Conservation (phyloP, 2,329 filamentous ascomycete genomes). For the Fusarium oligoseptatum region DNA sequence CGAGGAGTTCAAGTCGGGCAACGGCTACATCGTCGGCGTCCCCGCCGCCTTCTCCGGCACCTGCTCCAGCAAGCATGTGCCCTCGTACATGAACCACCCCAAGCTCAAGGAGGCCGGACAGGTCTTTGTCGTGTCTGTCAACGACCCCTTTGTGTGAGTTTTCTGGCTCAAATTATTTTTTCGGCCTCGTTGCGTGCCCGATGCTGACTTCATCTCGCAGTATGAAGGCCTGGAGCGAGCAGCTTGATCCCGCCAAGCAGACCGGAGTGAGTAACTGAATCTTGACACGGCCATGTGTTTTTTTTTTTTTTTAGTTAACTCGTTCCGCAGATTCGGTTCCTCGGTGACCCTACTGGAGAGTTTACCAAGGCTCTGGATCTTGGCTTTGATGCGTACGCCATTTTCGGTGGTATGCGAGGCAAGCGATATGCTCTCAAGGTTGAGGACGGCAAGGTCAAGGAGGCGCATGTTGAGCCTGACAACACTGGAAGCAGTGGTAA, state of each 20-base stretch:
- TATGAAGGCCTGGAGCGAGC: constrained; percentile 89
- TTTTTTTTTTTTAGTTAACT: not conserved
- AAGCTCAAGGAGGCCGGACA: constrained; percentile 83
- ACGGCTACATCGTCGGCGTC: constrained; percentile 87
- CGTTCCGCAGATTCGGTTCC: constrained; percentile 82
- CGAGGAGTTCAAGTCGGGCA: constrained; percentile 77
- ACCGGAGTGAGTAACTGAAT: constrained; percentile 74
- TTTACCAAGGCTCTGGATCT: constrained; percentile 90
- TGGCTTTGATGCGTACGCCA: constrained; percentile 77
- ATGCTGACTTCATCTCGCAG: constrained; percentile 57
- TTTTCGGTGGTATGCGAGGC: constrained; percentile 86
- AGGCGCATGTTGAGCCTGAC: constrained; percentile 87
- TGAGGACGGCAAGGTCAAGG: constrained; percentile 87
- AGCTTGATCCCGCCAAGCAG: constrained; percentile 79
- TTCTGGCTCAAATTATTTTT: not conserved
- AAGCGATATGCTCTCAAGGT: constrained; percentile 90
- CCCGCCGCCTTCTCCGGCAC: constrained; percentile 79
- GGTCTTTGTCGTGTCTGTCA: constrained; percentile 92
- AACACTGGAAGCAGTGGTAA: constrained; percentile 85
- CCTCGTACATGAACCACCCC: constrained; percentile 85
- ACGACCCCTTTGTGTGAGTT: constrained; percentile 92
- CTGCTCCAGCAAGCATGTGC: constrained; percentile 78
- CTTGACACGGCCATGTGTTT: not conserved
- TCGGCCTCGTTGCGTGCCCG: not conserved
- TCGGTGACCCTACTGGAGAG: constrained; percentile 82